Evolutionary conservation across 345 rosid genomes (phyloP).

Genomic region (Hirschfeldia incana): DNA sequence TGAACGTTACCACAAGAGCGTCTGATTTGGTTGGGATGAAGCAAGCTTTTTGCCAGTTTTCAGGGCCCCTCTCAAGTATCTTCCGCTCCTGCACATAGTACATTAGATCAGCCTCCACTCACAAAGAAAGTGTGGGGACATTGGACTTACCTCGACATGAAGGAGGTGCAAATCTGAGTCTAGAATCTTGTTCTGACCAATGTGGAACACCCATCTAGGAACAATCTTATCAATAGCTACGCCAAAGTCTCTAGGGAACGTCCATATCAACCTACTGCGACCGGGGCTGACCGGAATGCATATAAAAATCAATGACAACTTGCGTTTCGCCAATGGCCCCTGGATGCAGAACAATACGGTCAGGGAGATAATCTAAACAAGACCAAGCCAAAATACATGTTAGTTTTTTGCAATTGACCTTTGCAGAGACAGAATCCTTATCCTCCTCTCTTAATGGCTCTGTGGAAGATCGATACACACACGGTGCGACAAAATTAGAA

Average conservation of each 20-base stretch:
- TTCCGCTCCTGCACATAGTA: slow-evolving; percentile 61
- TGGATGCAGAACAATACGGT: slow-evolving; percentile 20
- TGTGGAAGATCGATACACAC: slow-evolving; percentile 56
- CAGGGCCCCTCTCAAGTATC: slow-evolving; percentile 63
- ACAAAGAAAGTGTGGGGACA: not conserved
- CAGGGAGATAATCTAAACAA: not conserved
- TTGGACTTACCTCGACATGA: slow-evolving; percentile 66
- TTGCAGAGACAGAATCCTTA: slow-evolving; percentile 47
- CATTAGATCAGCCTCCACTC: slow-evolving; percentile 2
- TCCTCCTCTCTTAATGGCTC: slow-evolving; percentile 45
- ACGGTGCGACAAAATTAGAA: slow-evolving; percentile 67
- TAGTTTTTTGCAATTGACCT: slow-evolving; percentile 28
- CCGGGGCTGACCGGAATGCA: slow-evolving; percentile 92
- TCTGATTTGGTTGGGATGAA: slow-evolving; percentile 81
- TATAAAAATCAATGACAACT: slow-evolving; percentile 65
- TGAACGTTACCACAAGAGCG: slow-evolving; percentile 66
- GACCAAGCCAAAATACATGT: not conserved
- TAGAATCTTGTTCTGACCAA: slow-evolving; percentile 71
- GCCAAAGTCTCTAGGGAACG: slow-evolving; percentile 72
- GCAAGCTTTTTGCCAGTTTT: slow-evolving; percentile 88
- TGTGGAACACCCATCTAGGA: slow-evolving; percentile 87
- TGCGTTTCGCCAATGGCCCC: slow-evolving; percentile 36
- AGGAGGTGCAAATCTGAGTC: slow-evolving; percentile 92
- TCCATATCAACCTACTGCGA: slow-evolving; percentile 82
- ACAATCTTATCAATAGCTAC: slow-evolving; percentile 66